Evolutionary conservation across 352 stramenopile genomes (phyloP), one percentile per base, ranked within the genome.

Genomic region (Achlya hypogyna): DNA sequence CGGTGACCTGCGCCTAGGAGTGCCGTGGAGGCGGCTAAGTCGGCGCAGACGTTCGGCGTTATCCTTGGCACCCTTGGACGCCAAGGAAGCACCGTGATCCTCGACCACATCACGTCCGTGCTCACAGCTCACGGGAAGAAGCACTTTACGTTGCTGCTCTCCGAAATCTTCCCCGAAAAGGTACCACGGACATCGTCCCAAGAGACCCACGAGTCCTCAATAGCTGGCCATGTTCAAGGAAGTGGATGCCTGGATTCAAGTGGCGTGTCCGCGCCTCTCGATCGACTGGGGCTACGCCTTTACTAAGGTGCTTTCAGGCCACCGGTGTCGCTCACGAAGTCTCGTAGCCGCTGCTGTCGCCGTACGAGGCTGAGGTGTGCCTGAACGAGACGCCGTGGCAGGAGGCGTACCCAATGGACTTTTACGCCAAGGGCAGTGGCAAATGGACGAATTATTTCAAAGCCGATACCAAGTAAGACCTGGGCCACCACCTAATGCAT

Each of bases 231-330:
- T 89, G 29, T 93, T 97, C 32, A 70, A 81, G 10, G 79, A 92
- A 51, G 84, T 98, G 10, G 91, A 98, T 62, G 96, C 91, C 8
- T 99, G 96, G 96, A 97, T 99, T 52, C 97, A 99, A 77, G 91
- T 99, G 47, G 96, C 97, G 20, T 99, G 97, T 74, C 97, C 97
- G 4, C 81, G 97, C 16, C 79, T 99, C 16, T 98, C 90, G 27
- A 97, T 99, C 38, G 97, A 99, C 75, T 99, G 97, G 97, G 97
- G 97, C 58, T 96, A 98, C 69, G 91, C 92, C 42, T 98, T 99
- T 63, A 75, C 75, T 27, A 97, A 96, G 76, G 86, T 90, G 47
- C 12, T 22, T 65, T 31, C 54, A 22, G 60, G 32, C 25, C 8
- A 4, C 34, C 34, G n/a, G 51, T 4, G 23, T 51, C n/a, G 4